Evolutionary conservation across 345 rosid species (phyloP).

Genomic region (Eucalyptus erythrocorys): DNA sequence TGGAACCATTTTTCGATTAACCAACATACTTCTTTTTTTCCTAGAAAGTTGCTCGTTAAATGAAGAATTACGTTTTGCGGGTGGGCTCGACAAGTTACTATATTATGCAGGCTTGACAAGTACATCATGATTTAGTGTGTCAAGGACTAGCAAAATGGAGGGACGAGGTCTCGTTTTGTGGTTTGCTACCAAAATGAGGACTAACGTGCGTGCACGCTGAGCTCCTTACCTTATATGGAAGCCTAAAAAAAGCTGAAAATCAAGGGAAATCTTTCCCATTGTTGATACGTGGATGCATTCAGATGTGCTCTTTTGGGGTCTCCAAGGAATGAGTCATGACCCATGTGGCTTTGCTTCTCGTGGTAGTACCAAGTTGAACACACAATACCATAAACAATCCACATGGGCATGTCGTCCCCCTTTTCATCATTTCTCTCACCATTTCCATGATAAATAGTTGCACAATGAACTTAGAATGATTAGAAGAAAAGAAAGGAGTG

Average conservation of each 20-base stretch:
- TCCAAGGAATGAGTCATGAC: not conserved
- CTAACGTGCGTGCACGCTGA: not conserved
- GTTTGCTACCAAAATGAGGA: not conserved
- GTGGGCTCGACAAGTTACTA: not conserved
- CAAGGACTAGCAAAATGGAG: not conserved
- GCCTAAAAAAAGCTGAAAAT: not conserved
- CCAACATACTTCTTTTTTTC: not conserved
- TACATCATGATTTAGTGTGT: not conserved
- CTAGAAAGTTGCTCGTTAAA: not conserved
- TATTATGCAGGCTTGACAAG: not conserved
- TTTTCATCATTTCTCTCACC: not conserved
- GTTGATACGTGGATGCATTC: not conserved
- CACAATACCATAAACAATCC: not conserved
- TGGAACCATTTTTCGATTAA: not conserved
- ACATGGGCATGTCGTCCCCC: not conserved
- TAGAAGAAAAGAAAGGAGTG: not conserved
- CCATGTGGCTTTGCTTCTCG: not conserved
- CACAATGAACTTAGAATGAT: not conserved
- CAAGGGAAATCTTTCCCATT: not conserved
- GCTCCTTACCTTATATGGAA: not conserved
- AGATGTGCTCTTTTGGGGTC: not conserved
- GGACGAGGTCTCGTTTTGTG: not conserved
- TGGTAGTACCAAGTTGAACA: not conserved
- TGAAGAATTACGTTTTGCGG: not conserved
- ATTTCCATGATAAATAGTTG: not conserved